A percentile compares a stretch with the other conserved stretches of the same genome.
These are phyloP conservation scores for Mucor saturninus DNA, from an alignment of 371 early-diverging fungal genomes.

Conservation along the genomic window DNA sequence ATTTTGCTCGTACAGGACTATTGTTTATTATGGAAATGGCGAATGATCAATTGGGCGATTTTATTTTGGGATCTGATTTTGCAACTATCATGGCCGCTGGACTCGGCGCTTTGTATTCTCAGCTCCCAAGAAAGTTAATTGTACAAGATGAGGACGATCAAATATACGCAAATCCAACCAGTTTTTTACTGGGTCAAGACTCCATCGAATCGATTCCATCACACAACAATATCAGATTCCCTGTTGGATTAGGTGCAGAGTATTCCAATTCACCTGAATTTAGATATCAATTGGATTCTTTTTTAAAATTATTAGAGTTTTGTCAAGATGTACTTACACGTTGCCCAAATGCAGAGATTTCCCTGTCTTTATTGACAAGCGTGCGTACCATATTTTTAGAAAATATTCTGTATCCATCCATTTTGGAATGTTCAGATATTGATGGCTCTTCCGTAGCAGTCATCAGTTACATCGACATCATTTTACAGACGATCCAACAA, in stretches of 20 bases:
- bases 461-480: conserved; percentile 86
- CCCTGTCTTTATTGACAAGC: conserved; percentile 63
- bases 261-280: conserved; percentile 68
- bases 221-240: conserved; percentile 10
- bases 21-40: conserved; percentile 89
- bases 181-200: conserved; percentile 56
- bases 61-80: conserved; percentile 84
- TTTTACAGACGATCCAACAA: conserved; percentile 77
- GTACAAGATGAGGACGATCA: conserved; percentile 49
- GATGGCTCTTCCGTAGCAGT: conserved; percentile 92
- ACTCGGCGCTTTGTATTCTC: conserved; percentile 89
- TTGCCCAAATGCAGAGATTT: conserved; percentile 79
- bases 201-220: conserved; percentile 4
- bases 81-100: conserved; percentile 83
- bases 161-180: conserved; percentile 41
- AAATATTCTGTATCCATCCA: conserved; percentile 85
- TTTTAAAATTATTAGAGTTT: conserved; percentile 79
- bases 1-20: conserved; percentile 90
- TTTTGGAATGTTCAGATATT: conserved; percentile 86
- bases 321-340: conserved; percentile 83
- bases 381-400: conserved; percentile 81
- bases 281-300: conserved; percentile 76
- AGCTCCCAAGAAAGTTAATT: conserved; percentile 82
- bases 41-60: conserved; percentile 72
- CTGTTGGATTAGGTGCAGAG: conserved; percentile 47